Evolutionary conservation across 2,329 filamentous ascomycete genomes (phyloP).

Genomic region (Colletotrichum lini): DNA sequence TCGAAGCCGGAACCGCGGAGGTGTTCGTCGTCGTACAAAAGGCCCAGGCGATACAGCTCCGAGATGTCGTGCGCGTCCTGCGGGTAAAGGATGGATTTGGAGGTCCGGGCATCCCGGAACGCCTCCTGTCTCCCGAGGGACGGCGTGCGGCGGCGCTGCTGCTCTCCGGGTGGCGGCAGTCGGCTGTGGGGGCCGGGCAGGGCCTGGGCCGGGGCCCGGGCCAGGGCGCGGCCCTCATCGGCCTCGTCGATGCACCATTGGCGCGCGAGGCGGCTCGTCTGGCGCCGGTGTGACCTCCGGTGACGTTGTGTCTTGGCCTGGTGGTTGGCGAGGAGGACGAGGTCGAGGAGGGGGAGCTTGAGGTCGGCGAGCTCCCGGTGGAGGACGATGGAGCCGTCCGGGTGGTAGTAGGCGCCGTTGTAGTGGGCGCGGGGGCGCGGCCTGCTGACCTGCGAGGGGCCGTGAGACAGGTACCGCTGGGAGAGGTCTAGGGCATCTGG

Average conservation of each 20-base stretch:
- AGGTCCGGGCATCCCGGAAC: constrained; percentile 58
- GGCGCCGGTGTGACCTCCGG: constrained; percentile 14
- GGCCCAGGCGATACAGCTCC: constrained; percentile 60
- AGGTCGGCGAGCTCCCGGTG: constrained; percentile 17
- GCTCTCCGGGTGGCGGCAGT: constrained; percentile 53
- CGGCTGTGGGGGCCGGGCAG: constrained; percentile 48
- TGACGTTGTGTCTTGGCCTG: not conserved
- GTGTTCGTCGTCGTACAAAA: constrained; percentile 61
- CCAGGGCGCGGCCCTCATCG: constrained; percentile 54
- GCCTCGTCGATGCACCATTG: constrained; percentile 30
- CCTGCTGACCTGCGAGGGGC: constrained; percentile 24
- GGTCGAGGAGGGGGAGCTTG: constrained; percentile 32
- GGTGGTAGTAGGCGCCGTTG: constrained; percentile 23
- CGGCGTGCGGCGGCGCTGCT: constrained; percentile 48
- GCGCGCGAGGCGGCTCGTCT: not conserved
- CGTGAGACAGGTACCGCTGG: constrained; percentile 26
- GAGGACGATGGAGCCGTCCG: constrained; percentile 23
- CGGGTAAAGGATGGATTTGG: constrained; percentile 47
- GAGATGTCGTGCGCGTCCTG: constrained; percentile 55
- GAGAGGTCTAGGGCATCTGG: constrained; percentile 25
- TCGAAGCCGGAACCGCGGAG: constrained; percentile 53
- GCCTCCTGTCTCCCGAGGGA: constrained; percentile 63
- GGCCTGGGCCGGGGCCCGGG: constrained; percentile 37
- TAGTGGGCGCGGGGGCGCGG: constrained; percentile 17
- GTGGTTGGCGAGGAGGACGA: constrained; percentile 31